Base-by-base conservation (phyloP, 257 asterid species). In the Petrea volubilis region DNA sequence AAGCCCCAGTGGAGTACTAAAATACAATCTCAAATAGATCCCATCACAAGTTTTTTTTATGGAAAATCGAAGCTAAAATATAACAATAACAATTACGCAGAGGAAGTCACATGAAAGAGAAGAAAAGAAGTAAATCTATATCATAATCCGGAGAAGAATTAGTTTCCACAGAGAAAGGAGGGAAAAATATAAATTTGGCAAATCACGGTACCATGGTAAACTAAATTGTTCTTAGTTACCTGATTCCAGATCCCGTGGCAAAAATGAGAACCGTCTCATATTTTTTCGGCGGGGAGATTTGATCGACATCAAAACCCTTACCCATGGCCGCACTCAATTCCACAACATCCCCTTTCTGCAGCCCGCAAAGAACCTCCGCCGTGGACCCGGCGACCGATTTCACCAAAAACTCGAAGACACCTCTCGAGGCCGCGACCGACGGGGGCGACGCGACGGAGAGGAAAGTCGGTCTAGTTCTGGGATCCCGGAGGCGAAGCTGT, bases 221-320 rank as follows among this genome's bases (percentile, higher is more conserved):
- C 20, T 28, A 63, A 25, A 64, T 36, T 55, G 51, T n/a, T 57
- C 13, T n/a, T 7, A 50, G 9, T 70, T 43, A 88, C 97, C 98
- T 93, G 56, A 93, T 91, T 62, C 97, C 98, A 56, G 98, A 83
- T 77, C 98, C 96, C 21, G 98, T 93, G 55, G 97, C 98, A 72
- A 93, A 93, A 75, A 93, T 86, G 58, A 93, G 90, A 60, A 93
- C 88, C 21, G 94, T 83, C 74, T 81, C 94, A 61, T 68, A 89
- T 46, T 72, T 66, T 58, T 91, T 84, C 41, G 92, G 87, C 53
- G 96, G 98, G 14, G 92, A 82, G 24, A 93, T 82, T 64, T 44
- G 86, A 73, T 82, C 93, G 27, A 86, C 57, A n/a, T 81, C 87
- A 59, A 87, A 93, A 10, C 98, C 98, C 15, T 81, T 84, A 14